phyloP scores from a whole-genome alignment of 2,329 filamentous ascomycete genomes.

The Amesomyces nigricolor region DNA sequence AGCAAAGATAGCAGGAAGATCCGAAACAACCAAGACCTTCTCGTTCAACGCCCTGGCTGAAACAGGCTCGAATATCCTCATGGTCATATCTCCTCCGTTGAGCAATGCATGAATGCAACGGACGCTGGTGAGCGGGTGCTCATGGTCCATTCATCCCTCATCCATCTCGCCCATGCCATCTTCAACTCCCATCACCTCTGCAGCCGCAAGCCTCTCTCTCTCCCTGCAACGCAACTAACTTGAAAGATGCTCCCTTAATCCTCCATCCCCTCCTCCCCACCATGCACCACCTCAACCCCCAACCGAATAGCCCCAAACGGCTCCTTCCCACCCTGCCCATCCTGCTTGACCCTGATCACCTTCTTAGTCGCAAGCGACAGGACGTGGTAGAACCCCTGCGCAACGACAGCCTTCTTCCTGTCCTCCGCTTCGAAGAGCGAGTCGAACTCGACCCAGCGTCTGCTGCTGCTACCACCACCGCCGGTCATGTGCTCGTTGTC shows the following conservation, averaged over 20 bases:
- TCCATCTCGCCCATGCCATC: not conserved
- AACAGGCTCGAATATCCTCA: too few species aligned
- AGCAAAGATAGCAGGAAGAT: too few species aligned
- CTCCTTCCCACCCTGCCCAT: conserved; percentile 30
- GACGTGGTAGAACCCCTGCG: conserved; percentile 71
- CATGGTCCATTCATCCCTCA: too few species aligned
- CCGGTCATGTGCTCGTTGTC: conserved; percentile 30
- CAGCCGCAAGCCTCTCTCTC: too few species aligned
- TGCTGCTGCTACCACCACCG: conserved; percentile 24
- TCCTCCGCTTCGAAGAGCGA: conserved; percentile 56
- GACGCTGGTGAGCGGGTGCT: too few species aligned
- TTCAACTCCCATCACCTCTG: too few species aligned
- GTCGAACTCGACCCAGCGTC: conserved; percentile 59
- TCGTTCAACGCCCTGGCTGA: too few species aligned
- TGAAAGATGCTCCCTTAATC: not conserved
- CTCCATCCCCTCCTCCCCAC: not conserved
- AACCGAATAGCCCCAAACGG: conserved; percentile 44
- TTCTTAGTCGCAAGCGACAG: conserved; percentile 64
- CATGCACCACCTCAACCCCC: conserved; percentile 31
- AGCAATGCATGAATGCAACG: not conserved
- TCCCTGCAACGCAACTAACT: too few species aligned
- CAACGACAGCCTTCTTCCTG: conserved; percentile 56
- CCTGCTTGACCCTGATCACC: conserved; percentile 58
- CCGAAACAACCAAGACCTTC: too few species aligned
- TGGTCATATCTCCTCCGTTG: not conserved